Conservation (phyloP, 2,329 filamentous ascomycete genomes). For the Fusarium foetens region DNA sequence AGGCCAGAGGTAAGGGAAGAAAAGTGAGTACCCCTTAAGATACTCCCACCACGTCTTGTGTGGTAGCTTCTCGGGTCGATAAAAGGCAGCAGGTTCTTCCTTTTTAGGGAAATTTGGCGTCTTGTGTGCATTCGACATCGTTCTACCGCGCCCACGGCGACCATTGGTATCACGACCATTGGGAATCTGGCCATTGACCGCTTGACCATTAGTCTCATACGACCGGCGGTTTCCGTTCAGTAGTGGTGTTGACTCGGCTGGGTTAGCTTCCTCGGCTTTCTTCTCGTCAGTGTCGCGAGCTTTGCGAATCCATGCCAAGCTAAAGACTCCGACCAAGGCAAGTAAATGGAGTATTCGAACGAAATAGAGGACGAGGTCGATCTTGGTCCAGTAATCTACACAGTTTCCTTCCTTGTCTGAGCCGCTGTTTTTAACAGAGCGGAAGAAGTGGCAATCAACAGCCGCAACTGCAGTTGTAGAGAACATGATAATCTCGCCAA, state of each 20-base stretch:
- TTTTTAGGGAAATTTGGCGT: conserved; percentile 48
- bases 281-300: conserved; percentile 51
- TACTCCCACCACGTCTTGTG: conserved; percentile 97
- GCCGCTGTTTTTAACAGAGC: conserved; percentile 45
- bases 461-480: conserved; percentile 75
- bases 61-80: conserved; percentile 85
- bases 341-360: conserved; percentile 75
- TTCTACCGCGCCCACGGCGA: conserved; percentile 50
- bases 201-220: conserved; percentile 49
- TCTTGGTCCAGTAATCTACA: conserved; percentile 54
- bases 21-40: conserved; percentile 87
- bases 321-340: conserved; percentile 63
- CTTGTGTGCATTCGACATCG: conserved; percentile 54
- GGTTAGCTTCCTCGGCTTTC: conserved; percentile 53
- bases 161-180: conserved; percentile 39
- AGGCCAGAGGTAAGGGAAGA: conserved; percentile 98
- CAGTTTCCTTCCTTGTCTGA: conserved; percentile 45
- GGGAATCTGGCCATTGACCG: conserved; percentile 37
- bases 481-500: conserved; percentile 78
- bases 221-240: conserved; percentile 57
- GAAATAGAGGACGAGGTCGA: conserved; percentile 73
- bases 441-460: conserved; percentile 71
- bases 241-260: conserved; percentile 71
- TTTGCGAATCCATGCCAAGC: conserved; percentile 56
- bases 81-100: conserved; percentile 82